Conservation (phyloP, 495 filamentous ascomycete species). For the Acidiella bohemica region DNA sequence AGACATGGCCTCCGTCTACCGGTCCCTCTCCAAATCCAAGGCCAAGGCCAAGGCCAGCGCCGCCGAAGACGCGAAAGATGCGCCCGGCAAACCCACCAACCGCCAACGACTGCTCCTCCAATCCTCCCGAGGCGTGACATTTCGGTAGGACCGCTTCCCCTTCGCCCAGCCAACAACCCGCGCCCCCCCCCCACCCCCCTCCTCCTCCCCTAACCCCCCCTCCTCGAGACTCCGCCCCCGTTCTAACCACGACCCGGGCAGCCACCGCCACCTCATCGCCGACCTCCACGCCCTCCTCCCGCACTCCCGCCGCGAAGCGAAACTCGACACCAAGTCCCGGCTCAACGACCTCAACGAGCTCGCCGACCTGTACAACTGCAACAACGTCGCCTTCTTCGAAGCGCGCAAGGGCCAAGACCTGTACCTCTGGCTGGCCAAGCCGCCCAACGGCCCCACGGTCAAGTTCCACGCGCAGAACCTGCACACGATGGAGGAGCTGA, state of each 20-base stretch:
- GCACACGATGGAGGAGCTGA: conserved; percentile 90
- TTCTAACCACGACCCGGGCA: too few relatives aligned
- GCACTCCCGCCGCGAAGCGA: conserved; percentile 85
- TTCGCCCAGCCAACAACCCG: too few relatives aligned
- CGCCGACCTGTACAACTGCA: conserved; percentile 96
- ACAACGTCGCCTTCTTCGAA: conserved; percentile 95
- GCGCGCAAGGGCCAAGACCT: conserved; percentile 88
- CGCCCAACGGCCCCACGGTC: conserved; percentile 87
- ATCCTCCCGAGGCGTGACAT: conserved; percentile 77
- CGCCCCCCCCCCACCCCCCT: too few relatives aligned
- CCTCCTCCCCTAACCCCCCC: too few relatives aligned
- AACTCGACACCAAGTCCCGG: conserved; percentile 80
- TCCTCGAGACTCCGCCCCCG: too few relatives aligned
- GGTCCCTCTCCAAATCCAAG: conserved; percentile 75
- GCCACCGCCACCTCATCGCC: conserved; percentile 83
- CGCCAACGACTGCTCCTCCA: conserved; percentile 80
- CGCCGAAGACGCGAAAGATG: conserved; percentile 34
- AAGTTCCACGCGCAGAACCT: conserved; percentile 66
- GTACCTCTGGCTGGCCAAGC: conserved; percentile 86
- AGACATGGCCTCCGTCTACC: conserved; percentile 88
- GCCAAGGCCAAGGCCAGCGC: conserved; percentile 8
- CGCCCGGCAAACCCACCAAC: conserved; percentile 38
- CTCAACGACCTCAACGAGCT: conserved; percentile 89
- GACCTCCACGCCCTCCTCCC: conserved; percentile 83
- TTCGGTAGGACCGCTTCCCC: too few relatives aligned